A percentile compares a stretch with the other conserved stretches of the same genome.
These are phyloP conservation scores for Geranium incanum DNA, from an alignment of 441 rosid genomes.

Conservation along the genomic window DNA sequence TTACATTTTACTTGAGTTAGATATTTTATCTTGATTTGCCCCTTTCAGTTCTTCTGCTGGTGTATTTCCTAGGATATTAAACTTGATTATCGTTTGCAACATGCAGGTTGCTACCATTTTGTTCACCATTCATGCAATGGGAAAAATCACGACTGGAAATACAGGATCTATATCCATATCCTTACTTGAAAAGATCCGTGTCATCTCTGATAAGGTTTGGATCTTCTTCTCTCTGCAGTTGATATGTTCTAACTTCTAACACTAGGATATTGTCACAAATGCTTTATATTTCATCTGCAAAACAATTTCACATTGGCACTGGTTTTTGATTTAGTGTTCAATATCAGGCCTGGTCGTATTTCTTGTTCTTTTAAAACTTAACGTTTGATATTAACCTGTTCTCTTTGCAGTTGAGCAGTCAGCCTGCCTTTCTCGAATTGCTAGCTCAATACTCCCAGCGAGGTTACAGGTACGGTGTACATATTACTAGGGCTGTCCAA, in stretches of 20 bases:
- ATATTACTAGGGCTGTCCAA: background rate
- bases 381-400: constrained; percentile 19
- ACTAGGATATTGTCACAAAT: background rate
- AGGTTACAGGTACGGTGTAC: constrained; percentile 59
- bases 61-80: background rate
- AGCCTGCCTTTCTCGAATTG: constrained; percentile 73
- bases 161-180: constrained; percentile 61
- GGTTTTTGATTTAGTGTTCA: background rate
- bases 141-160: constrained; percentile 48
- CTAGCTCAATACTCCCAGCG: constrained; percentile 53
- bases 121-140: constrained; percentile 59
- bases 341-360: constrained; percentile 2
- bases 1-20: background rate
- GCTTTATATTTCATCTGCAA: background rate
- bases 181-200: constrained; percentile 49
- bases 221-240: constrained; percentile 19
- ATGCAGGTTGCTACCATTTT: constrained; percentile 68
- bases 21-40: constrained; percentile 6
- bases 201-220: constrained; percentile 47
- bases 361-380: constrained; percentile 14
- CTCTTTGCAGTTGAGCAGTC: constrained; percentile 55
- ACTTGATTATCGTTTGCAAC: constrained; percentile 10
- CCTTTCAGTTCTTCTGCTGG: constrained; percentile 8
- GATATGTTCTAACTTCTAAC: background rate
- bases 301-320: background rate